Base-by-base conservation (phyloP, 129 eudicot species). In the Heracleum sosnowskyi region DNA sequence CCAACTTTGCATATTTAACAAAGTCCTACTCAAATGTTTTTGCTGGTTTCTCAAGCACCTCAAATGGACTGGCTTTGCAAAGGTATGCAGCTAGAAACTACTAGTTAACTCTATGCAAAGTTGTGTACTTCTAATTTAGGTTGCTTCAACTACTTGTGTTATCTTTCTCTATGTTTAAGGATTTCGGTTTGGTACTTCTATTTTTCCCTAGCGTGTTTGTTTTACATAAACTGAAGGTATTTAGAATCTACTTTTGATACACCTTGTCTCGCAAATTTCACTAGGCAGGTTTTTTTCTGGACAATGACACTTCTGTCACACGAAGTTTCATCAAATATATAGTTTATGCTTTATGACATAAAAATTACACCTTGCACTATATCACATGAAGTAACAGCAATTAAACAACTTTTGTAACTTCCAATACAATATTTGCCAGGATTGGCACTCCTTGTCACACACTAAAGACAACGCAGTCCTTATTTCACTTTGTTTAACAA, bases 1-100 rank as follows among this genome's bases (percentile, higher is more conserved):
- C 91, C 81, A 93, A 93, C 78, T 93, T 93, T 80, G 80, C 98
- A 49, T 93, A 93, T 81, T 66, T 93, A 80, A 93, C 98, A 70
- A 91, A 91, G 87, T 91, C 98, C 28, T 93, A 91, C 80, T 91
- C 98, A 49, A 93, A 93, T 85, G 98, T 93, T 33, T 93, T 84
- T 82, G 89, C 95, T n/a, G 97, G 94, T 74, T 87, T 89, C 81
- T 79, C 97, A 63, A 87, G 89, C 75, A 79, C 88, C 70, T 77
- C 81, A 49, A 84, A 86, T 79, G 77, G 83, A 47, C 77, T 85
- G 36, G 71, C 97, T 82, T 86, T 92, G 47, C 85, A 87, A 34
- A 89, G 97, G 97, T 87, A 86, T 82, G 91, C 49, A 37, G 10
- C 55, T 74, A 44, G 15, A 74, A 74, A 42, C n/a, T 44, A 22